phyloP scores from a whole-genome alignment of 352 stramenopile species.

The Pilasporangium apinafurcum region DNA sequence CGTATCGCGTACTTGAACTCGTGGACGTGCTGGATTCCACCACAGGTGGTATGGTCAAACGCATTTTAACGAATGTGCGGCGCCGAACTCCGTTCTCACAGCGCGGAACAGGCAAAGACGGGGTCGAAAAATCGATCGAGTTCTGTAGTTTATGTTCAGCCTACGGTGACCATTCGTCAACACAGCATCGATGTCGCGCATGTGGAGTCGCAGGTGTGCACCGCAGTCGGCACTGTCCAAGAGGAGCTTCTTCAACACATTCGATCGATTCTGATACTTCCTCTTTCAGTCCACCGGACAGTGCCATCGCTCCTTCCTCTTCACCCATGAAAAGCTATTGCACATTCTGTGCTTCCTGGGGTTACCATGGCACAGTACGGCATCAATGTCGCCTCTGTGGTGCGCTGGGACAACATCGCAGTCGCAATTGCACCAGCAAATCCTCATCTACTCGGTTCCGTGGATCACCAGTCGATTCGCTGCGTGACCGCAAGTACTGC shows the following conservation, averaged over 20 bases:
- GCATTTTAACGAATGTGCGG: constrained; percentile 63
- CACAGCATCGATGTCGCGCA: constrained; percentile 58
- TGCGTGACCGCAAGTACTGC: constrained; percentile 45
- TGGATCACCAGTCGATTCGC: constrained; percentile 27
- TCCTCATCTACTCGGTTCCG: constrained; percentile 27
- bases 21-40: constrained; percentile 73
- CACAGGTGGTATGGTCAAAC: constrained; percentile 69
- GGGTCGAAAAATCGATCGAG: constrained; percentile 31
- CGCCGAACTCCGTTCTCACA: constrained; percentile 34
- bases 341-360: constrained; percentile 46
- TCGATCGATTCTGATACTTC: constrained; percentile 2
- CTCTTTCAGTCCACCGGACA: constrained; percentile 4
- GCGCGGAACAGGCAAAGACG: constrained; percentile 12
- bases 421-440: constrained; percentile 32
- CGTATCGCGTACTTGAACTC: constrained; percentile 66
- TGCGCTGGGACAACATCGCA: constrained; percentile 47
- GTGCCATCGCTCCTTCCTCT: constrained; percentile 1
- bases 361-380: constrained; percentile 46
- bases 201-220: constrained; percentile 50
- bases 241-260: constrained; percentile 10
- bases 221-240: constrained; percentile 49
- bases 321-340: constrained; percentile 38
- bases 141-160: constrained; percentile 70
- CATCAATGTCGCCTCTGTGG: constrained; percentile 57
- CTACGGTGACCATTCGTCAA: constrained; percentile 57